Conservation (phyloP, 768 basidiomycete genomes). For the Lactarius hatsudake region DNA sequence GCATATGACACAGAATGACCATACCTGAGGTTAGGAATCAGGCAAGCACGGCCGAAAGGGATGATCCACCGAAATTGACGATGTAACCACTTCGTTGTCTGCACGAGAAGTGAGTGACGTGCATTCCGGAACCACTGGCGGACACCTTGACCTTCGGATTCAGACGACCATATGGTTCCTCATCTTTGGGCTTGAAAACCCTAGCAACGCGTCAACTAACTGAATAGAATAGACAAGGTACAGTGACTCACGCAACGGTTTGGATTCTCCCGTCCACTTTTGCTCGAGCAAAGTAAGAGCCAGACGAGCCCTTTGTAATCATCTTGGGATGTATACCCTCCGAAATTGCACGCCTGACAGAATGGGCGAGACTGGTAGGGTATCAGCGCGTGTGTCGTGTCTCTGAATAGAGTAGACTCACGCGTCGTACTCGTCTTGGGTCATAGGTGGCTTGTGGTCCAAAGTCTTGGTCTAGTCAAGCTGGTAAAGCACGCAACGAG, state of each 20-base stretch:
- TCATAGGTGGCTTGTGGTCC: conserved; percentile 77
- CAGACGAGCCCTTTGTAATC: conserved; percentile 86
- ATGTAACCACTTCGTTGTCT: conserved; percentile 91
- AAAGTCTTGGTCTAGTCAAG: conserved; percentile 65
- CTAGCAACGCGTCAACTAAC: conserved; percentile 36
- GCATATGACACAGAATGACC: not conserved
- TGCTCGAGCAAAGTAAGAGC: conserved; percentile 88
- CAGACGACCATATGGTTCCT: conserved; percentile 83
- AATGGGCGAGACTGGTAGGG: conserved; percentile 52
- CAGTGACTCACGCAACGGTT: conserved; percentile 67
- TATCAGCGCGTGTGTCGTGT: conserved; percentile 6
- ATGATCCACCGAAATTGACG: conserved; percentile 87
- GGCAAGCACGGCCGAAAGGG: conserved; percentile 84
- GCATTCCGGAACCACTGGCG: not conserved
- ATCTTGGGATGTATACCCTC: conserved; percentile 88
- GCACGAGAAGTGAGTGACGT: conserved; percentile 8
- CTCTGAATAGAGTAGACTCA: conserved; percentile 38
- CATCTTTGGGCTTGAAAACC: conserved; percentile 91
- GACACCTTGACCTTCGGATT: conserved; percentile 68
- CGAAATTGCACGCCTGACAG: conserved; percentile 63
- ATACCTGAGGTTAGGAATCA: conserved; percentile 86
- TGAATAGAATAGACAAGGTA: not conserved
- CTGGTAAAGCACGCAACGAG: conserved; percentile 1
- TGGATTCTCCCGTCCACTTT: conserved; percentile 74
- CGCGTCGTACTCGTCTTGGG: conserved; percentile 67